Evolutionary conservation across 495 filamentous ascomycete species (phyloP).

Genomic region (Aspergillus sclerotioniger): DNA sequence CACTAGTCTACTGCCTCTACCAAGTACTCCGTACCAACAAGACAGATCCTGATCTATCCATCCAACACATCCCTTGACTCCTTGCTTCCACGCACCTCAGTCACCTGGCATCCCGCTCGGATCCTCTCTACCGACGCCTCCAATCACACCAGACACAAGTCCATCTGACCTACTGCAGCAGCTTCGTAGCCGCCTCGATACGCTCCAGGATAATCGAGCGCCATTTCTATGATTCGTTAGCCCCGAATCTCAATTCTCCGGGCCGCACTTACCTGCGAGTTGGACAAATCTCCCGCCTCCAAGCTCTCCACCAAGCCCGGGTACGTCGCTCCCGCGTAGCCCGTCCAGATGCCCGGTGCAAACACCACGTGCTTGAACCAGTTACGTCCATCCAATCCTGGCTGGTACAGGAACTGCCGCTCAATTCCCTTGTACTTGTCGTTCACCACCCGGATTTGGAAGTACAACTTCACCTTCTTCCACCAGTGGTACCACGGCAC

Average conservation of each 20-base stretch:
- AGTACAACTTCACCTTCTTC: conserved; percentile 60
- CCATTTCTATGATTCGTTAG: conserved; percentile 41
- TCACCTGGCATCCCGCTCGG: background rate
- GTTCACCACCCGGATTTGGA: conserved; percentile 53
- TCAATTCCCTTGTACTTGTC: conserved; percentile 62
- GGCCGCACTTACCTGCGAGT: conserved; percentile 38
- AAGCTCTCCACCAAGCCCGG: conserved; percentile 62
- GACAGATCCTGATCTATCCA: too few relatives aligned
- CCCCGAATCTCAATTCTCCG: conserved; percentile 3
- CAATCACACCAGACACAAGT: background rate
- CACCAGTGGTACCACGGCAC: conserved; percentile 80
- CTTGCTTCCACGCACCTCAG: background rate
- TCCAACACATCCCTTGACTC: too few relatives aligned
- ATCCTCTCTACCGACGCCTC: background rate
- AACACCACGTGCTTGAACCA: conserved; percentile 74
- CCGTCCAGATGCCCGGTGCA: conserved; percentile 80
- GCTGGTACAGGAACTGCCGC: conserved; percentile 56
- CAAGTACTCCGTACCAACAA: too few relatives aligned
- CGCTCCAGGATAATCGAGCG: conserved; percentile 41
- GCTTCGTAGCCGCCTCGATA: conserved; percentile 35
- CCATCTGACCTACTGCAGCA: conserved; percentile 27
- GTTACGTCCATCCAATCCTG: conserved; percentile 55
- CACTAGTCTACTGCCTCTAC: too few relatives aligned
- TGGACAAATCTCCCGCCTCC: conserved; percentile 49
- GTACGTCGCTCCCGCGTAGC: conserved; percentile 75